Evolutionary conservation across 2,329 filamentous ascomycete genomes (phyloP), one percentile per base, ranked within the genome.

Genomic region (Fusarium tuaranense): DNA sequence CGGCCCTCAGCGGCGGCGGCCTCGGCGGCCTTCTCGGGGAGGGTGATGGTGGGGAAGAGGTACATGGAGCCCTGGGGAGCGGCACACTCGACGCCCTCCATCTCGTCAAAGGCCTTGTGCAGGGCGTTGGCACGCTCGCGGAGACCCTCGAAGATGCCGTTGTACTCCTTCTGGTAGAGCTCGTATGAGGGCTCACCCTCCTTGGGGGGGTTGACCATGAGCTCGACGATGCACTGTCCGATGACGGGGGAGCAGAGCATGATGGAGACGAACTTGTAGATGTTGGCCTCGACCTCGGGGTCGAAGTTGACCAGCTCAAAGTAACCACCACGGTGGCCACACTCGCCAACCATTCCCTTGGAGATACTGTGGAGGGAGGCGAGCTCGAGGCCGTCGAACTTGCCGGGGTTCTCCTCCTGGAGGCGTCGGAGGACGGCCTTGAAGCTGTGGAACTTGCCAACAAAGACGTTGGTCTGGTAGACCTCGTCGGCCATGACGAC

Each of bases 271-370:
- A 98, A 98, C 87, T 99, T 99, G 91, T 98, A 98, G 84, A 99
- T 95, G 87, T 98, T 93, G 75, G 93, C 94, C 81, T 94, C 92
- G 75, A 99, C 97, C 80, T 93, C 88, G 13, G 90, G 85, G 82
- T 97, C 92, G 83, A 99, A 98, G 78, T 94, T 94, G 69, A 95
- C 91, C 67, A 99, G 92, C 88, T 99, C 97, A 81, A 98, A 98
- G 89, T 97, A 99, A 65, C 97, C 97, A 78, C 96, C 97, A 74
- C 97, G 94, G 87, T 99, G 97, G 63, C 97, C 97, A 83, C 97
- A 99, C 87, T 99, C 97, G 81, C 97, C 97, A 10, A 98, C 94
- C 95, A 99, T 98, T 80, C 97, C 97, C 90, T 99, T 99, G 82
- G 95, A 98, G 66, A 97, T 89, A 79, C 93, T 96, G 88, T 99